Evolutionary conservation across 2,329 filamentous ascomycete genomes (phyloP).

Genomic region (Hypoxylon sp.): DNA sequence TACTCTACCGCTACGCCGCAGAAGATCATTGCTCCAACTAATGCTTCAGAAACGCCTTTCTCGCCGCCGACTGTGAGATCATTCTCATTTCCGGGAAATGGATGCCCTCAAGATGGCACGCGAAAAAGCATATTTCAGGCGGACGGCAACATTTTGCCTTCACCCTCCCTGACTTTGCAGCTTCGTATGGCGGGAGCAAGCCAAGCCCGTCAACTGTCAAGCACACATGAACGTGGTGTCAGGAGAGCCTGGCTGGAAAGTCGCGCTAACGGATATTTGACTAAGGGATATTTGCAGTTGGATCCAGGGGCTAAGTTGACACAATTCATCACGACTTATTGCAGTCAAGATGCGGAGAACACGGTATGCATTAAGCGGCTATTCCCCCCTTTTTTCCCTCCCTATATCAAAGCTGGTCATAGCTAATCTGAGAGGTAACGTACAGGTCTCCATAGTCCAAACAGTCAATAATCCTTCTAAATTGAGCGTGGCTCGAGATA

Average conservation of each 20-base stretch:
- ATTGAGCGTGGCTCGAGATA: constrained; percentile 19
- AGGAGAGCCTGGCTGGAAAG: constrained; percentile 41
- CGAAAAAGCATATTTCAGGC: constrained; percentile 13
- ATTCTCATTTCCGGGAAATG: constrained; percentile 42
- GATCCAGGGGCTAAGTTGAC: constrained; percentile 37
- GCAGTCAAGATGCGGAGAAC: constrained; percentile 39
- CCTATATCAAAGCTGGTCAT: background rate
- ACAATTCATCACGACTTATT: constrained; percentile 43
- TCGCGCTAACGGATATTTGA: constrained; percentile 42
- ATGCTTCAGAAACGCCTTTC: constrained; percentile 25
- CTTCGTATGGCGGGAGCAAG: constrained; percentile 24
- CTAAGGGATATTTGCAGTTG: constrained; percentile 34
- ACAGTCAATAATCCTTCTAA: constrained; percentile 30
- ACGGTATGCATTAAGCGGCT: constrained; percentile 27
- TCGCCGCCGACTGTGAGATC: constrained; percentile 34
- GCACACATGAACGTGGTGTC: constrained; percentile 37
- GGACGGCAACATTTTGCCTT: constrained; percentile 40
- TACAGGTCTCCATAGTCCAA: constrained; percentile 22
- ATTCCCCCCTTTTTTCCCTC: background rate
- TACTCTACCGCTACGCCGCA: constrained; percentile 15
- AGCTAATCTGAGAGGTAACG: background rate
- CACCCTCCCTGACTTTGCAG: constrained; percentile 38
- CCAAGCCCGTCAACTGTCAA: constrained; percentile 43
- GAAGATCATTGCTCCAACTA: constrained; percentile 16
- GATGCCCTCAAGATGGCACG: constrained; percentile 40